Evolutionary conservation across 2,329 filamentous ascomycete genomes (phyloP), one percentile per base, ranked within the genome.

Genomic region (Phaeoacremonium minimum): DNA sequence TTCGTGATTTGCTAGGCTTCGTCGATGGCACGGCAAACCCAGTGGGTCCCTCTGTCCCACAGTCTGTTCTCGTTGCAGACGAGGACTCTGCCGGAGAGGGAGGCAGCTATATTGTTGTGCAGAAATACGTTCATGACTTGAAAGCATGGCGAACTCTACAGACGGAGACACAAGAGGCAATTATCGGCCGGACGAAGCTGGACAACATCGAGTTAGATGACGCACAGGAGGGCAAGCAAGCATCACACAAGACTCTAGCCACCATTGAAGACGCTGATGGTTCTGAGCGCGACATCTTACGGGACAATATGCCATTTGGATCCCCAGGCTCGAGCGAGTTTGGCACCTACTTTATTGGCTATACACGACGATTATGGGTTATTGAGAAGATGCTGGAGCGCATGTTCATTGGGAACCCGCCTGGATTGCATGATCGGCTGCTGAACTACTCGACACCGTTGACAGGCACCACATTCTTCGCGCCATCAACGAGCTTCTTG

Each of bases 301-400:
- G 75, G 0, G 75, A 79, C 39, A 80, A 79, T 42, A 79, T 79
- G 75, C 75, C 75, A 0, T 79, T 79, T 51, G 75, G 75, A 0
- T 69, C 67, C 0, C 73, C 74, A 0, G 69, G 63, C 0, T 49
- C 59, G 0, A 64, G 61, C 0, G 64, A 77, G 47, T 77, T 70
- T 40, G 75, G 75, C 2, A 79, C 75, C 0, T 79, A 78, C 50
- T 78, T 77, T 36, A 75, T 77, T 34, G 73, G 71, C 0, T 77
- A 77, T 47, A 68, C 72, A 2, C 57, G 60, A 16, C 57, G 60
- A 9, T 47, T 78, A 8, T 79, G 73, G 73, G 74, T 78, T 0
- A 66, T 73, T 35, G 75, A 79, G 55, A 65, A 63, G 50, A 80
- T 78, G 75, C 46, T 78, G 46, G 56, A 75, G 44, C 60, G 69